phyloP scores from a whole-genome alignment of 2,329 filamentous ascomycete genomes.

The Parastagonospora nodorum region DNA sequence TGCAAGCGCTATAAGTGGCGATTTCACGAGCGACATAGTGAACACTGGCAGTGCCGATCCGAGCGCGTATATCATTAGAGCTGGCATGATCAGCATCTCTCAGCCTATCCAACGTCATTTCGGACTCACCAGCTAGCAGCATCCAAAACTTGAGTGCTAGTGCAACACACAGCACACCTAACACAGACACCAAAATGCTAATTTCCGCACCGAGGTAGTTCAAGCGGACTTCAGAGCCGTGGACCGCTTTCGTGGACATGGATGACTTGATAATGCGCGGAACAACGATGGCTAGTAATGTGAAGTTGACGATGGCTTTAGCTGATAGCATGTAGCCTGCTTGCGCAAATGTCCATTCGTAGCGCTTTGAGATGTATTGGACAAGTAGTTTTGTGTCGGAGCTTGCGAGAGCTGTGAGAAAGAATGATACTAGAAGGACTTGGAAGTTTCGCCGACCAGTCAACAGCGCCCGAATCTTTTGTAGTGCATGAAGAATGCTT shows the following conservation, averaged over 20 bases:
- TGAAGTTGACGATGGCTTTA: constrained; percentile 45
- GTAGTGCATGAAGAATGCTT: constrained; percentile 17
- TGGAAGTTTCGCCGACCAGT: constrained; percentile 41
- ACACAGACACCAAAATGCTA: constrained; percentile 40
- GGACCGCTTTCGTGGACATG: constrained; percentile 25
- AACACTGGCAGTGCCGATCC: constrained; percentile 47
- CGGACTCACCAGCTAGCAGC: constrained; percentile 31
- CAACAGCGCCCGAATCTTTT: constrained; percentile 23
- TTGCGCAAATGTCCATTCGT: constrained; percentile 45
- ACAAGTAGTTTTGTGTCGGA: constrained; percentile 46
- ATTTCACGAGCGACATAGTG: constrained; percentile 46
- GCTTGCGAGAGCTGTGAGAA: constrained; percentile 44
- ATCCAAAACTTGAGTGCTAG: constrained; percentile 39
- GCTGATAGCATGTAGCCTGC: constrained; percentile 46
- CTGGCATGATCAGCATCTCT: constrained; percentile 16
- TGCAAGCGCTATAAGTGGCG: constrained; percentile 33
- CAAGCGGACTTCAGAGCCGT: constrained; percentile 33
- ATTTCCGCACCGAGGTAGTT: constrained; percentile 39
- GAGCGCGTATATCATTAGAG: constrained; percentile 44
- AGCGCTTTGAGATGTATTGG: constrained; percentile 47
- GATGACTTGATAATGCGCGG: constrained; percentile 40
- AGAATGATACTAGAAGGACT: constrained; percentile 38
- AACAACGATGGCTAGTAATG: constrained; percentile 38
- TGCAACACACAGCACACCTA: constrained; percentile 42
- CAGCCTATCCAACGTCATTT: background rate